Evolutionary conservation across 768 basidiomycete species (phyloP).

Genomic region (Podaxis sp.): DNA sequence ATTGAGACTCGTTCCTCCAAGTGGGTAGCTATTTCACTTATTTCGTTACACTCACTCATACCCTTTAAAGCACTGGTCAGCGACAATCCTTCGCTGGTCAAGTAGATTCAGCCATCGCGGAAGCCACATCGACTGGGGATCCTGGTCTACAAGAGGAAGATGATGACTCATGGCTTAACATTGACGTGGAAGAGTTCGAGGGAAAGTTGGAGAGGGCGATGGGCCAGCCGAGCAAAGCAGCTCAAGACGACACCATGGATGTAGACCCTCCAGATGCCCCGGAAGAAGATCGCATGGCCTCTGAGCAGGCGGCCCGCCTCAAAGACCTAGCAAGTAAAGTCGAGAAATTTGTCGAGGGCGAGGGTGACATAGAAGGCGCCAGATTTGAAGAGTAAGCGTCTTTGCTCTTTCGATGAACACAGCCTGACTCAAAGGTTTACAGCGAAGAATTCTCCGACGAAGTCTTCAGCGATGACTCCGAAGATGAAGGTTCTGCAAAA

Average conservation of each 20-base stretch:
- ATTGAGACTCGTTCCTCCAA: slow-evolving; percentile 59
- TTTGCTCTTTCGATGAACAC: slow-evolving; percentile 1
- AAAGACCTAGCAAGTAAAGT: slow-evolving; percentile 82
- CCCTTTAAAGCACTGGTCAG: slow-evolving; percentile 46
- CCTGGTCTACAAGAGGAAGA: slow-evolving; percentile 42
- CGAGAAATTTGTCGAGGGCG: slow-evolving; percentile 84
- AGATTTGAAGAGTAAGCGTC: slow-evolving; percentile 81
- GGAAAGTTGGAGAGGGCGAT: slow-evolving; percentile 56
- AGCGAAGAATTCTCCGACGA: slow-evolving; percentile 76
- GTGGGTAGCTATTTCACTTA: slow-evolving; percentile 41
- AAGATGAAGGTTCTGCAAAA: slow-evolving; percentile 17
- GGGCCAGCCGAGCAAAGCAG: slow-evolving; percentile 20
- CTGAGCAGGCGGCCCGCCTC: slow-evolving; percentile 68
- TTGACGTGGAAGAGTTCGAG: slow-evolving; percentile 78
- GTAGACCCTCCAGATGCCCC: slow-evolving; percentile 36
- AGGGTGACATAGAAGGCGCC: slow-evolving; percentile 89
- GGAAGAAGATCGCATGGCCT: slow-evolving; percentile 51
- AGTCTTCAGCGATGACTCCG: slow-evolving; percentile 53
- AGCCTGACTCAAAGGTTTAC: slow-evolving; percentile 9
- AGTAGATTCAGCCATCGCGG: slow-evolving; percentile 63
- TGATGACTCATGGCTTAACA: slow-evolving; percentile 86
- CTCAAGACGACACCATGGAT: slow-evolving; percentile 44
- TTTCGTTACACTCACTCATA: background rate
- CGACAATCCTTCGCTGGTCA: slow-evolving; percentile 76
- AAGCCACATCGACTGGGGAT: slow-evolving; percentile 31